These are phyloP conservation scores for Jaltomata sinuosa DNA, from an alignment of 257 asterid species.

Conservation along the genomic window DNA sequence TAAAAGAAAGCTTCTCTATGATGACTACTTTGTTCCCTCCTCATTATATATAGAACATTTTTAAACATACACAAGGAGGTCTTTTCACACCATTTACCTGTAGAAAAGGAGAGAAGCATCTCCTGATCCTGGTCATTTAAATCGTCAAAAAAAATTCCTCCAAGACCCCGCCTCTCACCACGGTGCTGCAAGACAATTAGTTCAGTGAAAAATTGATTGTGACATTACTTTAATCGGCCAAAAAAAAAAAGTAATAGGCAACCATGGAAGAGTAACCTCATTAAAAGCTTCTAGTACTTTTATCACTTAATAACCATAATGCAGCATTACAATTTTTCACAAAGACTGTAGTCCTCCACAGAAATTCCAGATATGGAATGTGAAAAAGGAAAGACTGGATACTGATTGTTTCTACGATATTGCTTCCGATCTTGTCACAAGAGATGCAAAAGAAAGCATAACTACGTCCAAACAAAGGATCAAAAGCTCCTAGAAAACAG, in stretches of 20 bases:
- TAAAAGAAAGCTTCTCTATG: neutral
- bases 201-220: neutral
- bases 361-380: neutral
- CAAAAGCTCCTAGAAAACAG: neutral
- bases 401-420: neutral
- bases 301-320: neutral
- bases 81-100: constrained; percentile 51
- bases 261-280: neutral
- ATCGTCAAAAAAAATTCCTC: constrained; percentile 97
- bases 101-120: constrained; percentile 94
- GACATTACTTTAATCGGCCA: neutral
- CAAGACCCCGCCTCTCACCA: constrained; percentile 96
- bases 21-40: neutral
- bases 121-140: constrained; percentile 84
- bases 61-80: neutral
- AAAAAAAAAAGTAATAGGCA: neutral
- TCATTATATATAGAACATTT: neutral
- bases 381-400: neutral
- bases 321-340: neutral
- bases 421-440: neutral
- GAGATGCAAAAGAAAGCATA: neutral
- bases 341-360: neutral
- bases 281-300: neutral
- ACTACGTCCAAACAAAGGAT: neutral
- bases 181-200: constrained; percentile 59